Evolutionary conservation across 176 grass and related monocot genomes (phyloP).

Genomic region (Metroxylon sagu): DNA sequence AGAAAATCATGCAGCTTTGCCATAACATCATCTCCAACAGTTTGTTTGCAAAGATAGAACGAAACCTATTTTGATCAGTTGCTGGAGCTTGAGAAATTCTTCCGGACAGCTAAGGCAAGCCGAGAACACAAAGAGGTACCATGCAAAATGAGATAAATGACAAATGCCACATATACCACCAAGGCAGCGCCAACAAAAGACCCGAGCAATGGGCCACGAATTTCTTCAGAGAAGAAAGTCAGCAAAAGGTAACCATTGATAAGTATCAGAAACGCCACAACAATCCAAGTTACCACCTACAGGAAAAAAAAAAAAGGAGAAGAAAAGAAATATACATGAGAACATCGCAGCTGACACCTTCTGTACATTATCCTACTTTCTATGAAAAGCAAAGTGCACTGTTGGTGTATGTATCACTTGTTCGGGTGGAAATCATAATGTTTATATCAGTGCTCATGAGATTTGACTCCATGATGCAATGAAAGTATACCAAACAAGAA

Average conservation of each 20-base stretch:
- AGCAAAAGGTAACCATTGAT: constrained; percentile 93
- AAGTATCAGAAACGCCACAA: constrained; percentile 74
- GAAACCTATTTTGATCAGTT: no score
- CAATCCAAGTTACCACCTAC: constrained; percentile 76
- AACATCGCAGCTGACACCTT: not conserved
- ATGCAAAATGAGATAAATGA: constrained; percentile 58
- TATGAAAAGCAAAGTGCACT: no score
- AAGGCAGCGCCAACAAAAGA: constrained; percentile 49
- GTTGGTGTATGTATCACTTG: no score
- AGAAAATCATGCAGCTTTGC: not conserved
- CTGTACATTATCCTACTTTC: no score
- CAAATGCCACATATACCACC: constrained; percentile 56
- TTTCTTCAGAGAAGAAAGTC: constrained; percentile 57
- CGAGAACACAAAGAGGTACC: constrained; percentile 42
- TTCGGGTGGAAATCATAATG: no score
- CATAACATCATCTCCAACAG: no score
- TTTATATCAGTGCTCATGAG: no score
- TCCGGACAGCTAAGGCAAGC: constrained; percentile 23
- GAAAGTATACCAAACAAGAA: no score
- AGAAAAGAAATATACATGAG: not conserved
- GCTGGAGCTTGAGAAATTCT: not conserved
- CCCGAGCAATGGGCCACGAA: constrained; percentile 49
- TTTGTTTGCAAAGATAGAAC: no score
- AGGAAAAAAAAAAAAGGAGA: not conserved
- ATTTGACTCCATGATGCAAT: no score